A percentile compares a stretch with the other conserved stretches of the same genome.
Conservation (phyloP, 2,329 filamentous ascomycete species). For the Dichotomopilus funicola region DNA sequence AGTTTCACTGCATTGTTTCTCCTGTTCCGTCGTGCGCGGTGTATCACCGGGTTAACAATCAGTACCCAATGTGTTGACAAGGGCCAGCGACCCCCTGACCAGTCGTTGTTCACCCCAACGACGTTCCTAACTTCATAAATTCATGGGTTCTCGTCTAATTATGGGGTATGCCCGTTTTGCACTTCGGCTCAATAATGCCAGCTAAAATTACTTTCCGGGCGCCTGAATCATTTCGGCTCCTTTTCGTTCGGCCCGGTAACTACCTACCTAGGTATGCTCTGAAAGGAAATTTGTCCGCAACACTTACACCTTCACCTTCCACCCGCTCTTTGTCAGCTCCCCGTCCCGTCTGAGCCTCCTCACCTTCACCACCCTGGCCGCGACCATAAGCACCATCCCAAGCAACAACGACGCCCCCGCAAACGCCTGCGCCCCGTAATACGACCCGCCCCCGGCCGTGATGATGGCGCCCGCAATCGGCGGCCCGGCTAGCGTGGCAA, state of each 20-base stretch:
- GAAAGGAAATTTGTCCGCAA: background rate
- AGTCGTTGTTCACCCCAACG: too few relatives aligned
- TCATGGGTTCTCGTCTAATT: too few relatives aligned
- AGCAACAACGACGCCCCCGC: slow-evolving; percentile 38
- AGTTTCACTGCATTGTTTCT: background rate
- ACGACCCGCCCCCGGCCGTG: slow-evolving; percentile 34
- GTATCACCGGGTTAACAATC: too few relatives aligned
- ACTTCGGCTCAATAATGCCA: too few relatives aligned
- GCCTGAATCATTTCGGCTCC: background rate
- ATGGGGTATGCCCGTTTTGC: too few relatives aligned
- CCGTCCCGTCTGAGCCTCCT: slow-evolving; percentile 28
- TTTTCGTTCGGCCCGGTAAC: background rate
- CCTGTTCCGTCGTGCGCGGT: too few relatives aligned
- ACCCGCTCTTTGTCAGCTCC: slow-evolving; percentile 21
- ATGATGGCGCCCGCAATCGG: slow-evolving; percentile 48
- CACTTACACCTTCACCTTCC: slow-evolving; percentile 34
- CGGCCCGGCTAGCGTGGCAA: slow-evolving; percentile 46
- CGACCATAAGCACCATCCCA: slow-evolving; percentile 35
- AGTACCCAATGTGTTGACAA: too few relatives aligned
- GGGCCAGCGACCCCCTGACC: too few relatives aligned
- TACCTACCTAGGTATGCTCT: background rate
- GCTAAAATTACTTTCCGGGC: too few relatives aligned
- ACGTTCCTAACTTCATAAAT: too few relatives aligned
- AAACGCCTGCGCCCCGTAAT: slow-evolving; percentile 44
- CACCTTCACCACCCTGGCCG: slow-evolving; percentile 35